phyloP scores from a whole-genome alignment of 306 rosid genomes.

The Malus sylvestris region DNA sequence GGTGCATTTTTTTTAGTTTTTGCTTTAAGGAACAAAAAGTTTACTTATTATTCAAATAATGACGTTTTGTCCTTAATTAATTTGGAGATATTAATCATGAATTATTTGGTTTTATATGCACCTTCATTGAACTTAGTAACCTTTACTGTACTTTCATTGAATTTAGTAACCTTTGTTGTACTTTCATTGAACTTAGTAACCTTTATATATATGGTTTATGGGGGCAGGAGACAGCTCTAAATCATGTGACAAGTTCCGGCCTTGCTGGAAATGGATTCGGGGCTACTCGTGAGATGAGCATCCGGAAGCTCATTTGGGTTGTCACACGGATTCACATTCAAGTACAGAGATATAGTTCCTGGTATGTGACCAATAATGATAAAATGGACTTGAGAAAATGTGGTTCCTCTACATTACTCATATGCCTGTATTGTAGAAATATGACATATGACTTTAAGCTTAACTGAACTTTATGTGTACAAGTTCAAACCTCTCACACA shows the following conservation, averaged over 20 bases:
- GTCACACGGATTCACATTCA: slow-evolving; percentile 83
- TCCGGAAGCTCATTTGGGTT: slow-evolving; percentile 83
- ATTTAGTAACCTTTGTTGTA: not conserved
- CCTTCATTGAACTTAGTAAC: not conserved
- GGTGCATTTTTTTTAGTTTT: slow-evolving; percentile 19
- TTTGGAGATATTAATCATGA: not conserved
- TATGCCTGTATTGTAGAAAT: not conserved
- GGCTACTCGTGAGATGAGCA: slow-evolving; percentile 81
- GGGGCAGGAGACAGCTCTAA: slow-evolving; percentile 76
- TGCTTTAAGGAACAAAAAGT: not conserved
- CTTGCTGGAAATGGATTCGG: slow-evolving; percentile 83
- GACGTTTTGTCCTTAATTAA: not conserved
- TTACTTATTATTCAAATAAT: not conserved
- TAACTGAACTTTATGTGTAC: not conserved
- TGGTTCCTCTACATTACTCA: not conserved
- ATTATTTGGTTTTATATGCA: not conserved
- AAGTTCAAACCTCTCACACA: not conserved
- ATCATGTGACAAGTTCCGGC: slow-evolving; percentile 78
- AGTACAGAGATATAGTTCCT: slow-evolving; percentile 74
- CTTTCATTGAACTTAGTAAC: not conserved
- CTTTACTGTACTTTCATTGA: not conserved
- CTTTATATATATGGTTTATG: not conserved
- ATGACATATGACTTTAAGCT: not conserved
- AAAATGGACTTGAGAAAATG: not conserved
- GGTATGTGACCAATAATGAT: slow-evolving; percentile 31